Base-by-base conservation (phyloP, 768 basidiomycete genomes). In the Trametes cubensis region DNA sequence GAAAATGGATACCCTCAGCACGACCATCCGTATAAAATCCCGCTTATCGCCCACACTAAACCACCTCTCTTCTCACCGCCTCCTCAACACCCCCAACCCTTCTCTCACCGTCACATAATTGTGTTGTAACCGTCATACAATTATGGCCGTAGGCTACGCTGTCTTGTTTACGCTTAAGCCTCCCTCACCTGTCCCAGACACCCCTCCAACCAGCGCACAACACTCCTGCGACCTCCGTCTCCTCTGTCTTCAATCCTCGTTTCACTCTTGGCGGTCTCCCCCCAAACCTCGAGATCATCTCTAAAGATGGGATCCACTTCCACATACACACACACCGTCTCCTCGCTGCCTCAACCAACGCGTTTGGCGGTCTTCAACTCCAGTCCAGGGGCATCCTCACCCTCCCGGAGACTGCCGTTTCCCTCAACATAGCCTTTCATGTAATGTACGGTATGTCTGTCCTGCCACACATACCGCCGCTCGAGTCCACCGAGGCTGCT, bases 301-400 rank as follows among this genome's bases (percentile, higher is more conserved):
- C 90, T 4, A 80, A 83, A 26, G 92, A 94, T 68, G 80, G 81
- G 14, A 88, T 94, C 48, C 90, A 90, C 74, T 94, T 94, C 79
- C 91, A 92, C 69, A 86, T 87, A 6, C 89, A 92, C 71, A 75
- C 78, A 0, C 76, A 83, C 48, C 64, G 83, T 48, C 77, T 94
- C 52, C 77, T 87, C 28, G 69, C 72, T 1, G 80, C 78, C 6
- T 92, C 91, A 13, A 73, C 77, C 26, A 93, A 91, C 63, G 75
- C 72, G 6, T 92, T 92, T 72, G 79, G 81, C 45, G 77, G 79
- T 5, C 78, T 84, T 39, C 74, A 92, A 39, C 2, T 18, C 13
- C 69, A 73, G 10, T 52, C 52, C 1, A 81, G 81, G 11, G 73
- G 83, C 1, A 77, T 89, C 21, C 63, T 91, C 55, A 67, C 82